Conservation (phyloP, 2,329 filamentous ascomycete genomes). For the Hymenoscyphus albidus region DNA sequence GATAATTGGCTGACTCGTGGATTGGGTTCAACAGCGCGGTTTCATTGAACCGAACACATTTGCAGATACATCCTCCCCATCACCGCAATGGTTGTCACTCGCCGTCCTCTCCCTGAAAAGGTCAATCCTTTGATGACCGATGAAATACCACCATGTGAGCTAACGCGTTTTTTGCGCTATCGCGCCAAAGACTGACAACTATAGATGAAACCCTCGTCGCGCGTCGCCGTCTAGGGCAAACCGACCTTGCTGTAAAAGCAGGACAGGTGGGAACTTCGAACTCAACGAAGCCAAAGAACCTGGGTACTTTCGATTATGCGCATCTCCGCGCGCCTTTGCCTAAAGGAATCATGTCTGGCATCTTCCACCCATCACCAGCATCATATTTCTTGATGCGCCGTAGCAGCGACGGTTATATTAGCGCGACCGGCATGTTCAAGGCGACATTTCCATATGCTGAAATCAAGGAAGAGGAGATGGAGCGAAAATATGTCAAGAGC, state of each 20-base stretch:
- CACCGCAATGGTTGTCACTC: slow-evolving; percentile 25
- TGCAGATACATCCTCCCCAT: neutral
- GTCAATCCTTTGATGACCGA: slow-evolving; percentile 65
- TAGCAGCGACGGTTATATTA: slow-evolving; percentile 79
- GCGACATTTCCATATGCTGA: slow-evolving; percentile 79
- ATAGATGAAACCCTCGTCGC: slow-evolving; percentile 47
- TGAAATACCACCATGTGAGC: slow-evolving; percentile 61
- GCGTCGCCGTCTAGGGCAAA: slow-evolving; percentile 87
- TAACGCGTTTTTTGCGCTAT: slow-evolving; percentile 22
- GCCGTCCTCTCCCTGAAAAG: slow-evolving; percentile 49
- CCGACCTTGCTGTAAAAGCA: slow-evolving; percentile 80
- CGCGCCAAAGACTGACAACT: slow-evolving; percentile 20
- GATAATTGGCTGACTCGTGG: slow-evolving; percentile 2
- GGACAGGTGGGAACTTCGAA: slow-evolving; percentile 66
- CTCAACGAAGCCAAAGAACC: slow-evolving; percentile 67
- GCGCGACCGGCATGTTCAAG: slow-evolving; percentile 90
- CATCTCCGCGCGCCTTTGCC: slow-evolving; percentile 90
- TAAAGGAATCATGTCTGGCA: slow-evolving; percentile 85
- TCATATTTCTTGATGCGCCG: slow-evolving; percentile 97
- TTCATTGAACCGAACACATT: slow-evolving; percentile 4
- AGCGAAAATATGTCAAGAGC: slow-evolving; percentile 81
- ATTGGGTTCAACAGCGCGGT: neutral
- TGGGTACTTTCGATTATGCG: slow-evolving; percentile 91
- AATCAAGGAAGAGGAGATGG: slow-evolving; percentile 65
- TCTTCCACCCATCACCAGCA: slow-evolving; percentile 80